Conservation (phyloP, 2,329 filamentous ascomycete genomes). For the Metarhizium anisopliae region DNA sequence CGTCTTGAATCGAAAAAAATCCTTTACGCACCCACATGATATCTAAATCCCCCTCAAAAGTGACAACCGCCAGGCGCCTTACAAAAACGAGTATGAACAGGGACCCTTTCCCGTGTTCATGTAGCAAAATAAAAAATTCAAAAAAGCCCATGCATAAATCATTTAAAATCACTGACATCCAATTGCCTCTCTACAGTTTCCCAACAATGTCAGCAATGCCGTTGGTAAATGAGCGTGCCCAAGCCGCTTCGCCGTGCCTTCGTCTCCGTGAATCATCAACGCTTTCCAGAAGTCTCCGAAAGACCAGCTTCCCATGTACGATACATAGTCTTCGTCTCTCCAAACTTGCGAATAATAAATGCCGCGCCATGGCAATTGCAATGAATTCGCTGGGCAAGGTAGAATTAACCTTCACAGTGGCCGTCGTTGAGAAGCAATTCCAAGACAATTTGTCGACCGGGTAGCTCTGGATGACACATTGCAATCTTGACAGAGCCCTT, state of each 20-base stretch:
- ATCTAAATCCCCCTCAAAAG: neutral
- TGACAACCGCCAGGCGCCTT: conserved; percentile 2
- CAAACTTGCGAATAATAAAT: neutral
- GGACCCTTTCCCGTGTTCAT: neutral
- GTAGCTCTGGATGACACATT: conserved; percentile 86
- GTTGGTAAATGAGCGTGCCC: neutral
- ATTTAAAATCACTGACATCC: neutral
- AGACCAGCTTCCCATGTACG: neutral
- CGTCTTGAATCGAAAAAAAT: no score
- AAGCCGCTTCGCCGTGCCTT: neutral
- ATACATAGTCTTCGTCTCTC: neutral
- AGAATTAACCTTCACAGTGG: conserved; percentile 38
- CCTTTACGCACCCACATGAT: neutral
- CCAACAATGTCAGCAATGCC: neutral
- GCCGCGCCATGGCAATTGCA: neutral
- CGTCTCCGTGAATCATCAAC: neutral
- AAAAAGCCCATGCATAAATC: neutral
- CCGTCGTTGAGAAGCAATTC: conserved; percentile 91
- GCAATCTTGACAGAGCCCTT: conserved; percentile 83
- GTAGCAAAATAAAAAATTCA: neutral
- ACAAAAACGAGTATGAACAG: neutral
- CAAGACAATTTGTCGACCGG: conserved; percentile 77
- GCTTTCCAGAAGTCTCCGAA: neutral
- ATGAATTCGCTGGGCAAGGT: neutral
- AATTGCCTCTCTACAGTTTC: neutral